These are phyloP conservation scores for Protomyces gravidus DNA, from an alignment of 1,139 yeast genomes.

Conservation along the genomic window DNA sequence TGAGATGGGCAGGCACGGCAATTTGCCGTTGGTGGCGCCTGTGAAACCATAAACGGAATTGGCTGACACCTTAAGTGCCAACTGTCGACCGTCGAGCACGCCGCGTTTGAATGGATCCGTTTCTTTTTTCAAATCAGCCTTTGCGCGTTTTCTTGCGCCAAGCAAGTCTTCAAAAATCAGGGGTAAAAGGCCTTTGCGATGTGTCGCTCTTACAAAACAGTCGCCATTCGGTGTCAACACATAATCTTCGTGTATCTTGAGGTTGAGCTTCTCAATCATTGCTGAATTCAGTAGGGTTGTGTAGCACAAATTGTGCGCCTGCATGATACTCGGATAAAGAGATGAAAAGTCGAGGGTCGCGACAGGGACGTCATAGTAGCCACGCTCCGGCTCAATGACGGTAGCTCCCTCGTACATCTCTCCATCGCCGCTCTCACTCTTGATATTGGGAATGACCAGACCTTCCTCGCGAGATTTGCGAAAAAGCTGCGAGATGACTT, in stretches of 20 bases:
- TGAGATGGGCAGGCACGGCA: slow-evolving; percentile 94
- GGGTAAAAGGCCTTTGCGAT: slow-evolving; percentile 82
- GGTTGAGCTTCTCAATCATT: slow-evolving; percentile 60
- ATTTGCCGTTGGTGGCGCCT: slow-evolving; percentile 95
- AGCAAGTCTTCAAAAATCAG: slow-evolving; percentile 84
- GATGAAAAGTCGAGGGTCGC: slow-evolving; percentile 98
- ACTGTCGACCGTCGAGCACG: slow-evolving; percentile 93
- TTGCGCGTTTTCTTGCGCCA: slow-evolving; percentile 89
- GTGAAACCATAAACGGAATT: slow-evolving; percentile 98
- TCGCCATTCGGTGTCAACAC: slow-evolving; percentile 85
- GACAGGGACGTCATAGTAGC: slow-evolving; percentile 94
- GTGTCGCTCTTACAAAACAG: slow-evolving; percentile 68
- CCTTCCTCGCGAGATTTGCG: slow-evolving; percentile 83
- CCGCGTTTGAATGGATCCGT: slow-evolving; percentile 90
- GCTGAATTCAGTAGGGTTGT: slow-evolving; percentile 74
- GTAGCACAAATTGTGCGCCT: slow-evolving; percentile 97
- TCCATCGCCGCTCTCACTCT: slow-evolving; percentile 64
- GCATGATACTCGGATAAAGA: slow-evolving; percentile 96
- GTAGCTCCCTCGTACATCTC: slow-evolving; percentile 99
- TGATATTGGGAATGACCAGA: slow-evolving; percentile 85
- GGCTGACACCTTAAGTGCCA: slow-evolving; percentile 93
- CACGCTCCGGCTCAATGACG: slow-evolving; percentile 92
- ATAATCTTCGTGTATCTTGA: slow-evolving; percentile 72
- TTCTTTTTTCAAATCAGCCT: slow-evolving; percentile 81
- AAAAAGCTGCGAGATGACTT: slow-evolving; percentile 90